These are phyloP conservation scores for Dendrobium catenatum DNA, from an alignment of 106 monocot genomes.

Conservation along the genomic window DNA sequence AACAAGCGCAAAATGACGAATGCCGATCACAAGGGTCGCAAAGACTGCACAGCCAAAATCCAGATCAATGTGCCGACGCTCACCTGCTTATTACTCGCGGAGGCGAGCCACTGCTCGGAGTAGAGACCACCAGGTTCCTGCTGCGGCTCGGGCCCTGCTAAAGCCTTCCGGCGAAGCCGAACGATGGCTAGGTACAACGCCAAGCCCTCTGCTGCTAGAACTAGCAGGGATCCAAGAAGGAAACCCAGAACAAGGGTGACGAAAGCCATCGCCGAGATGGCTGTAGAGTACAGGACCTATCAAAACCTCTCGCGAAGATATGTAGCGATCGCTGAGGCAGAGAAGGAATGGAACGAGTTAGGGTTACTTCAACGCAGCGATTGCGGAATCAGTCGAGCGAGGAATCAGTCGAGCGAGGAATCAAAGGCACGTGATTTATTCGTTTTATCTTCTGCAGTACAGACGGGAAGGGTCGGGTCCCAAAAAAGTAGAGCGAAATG, in stretches of 20 bases:
- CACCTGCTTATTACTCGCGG: constrained; percentile 52
- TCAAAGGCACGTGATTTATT: not conserved
- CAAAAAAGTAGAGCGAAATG: not conserved
- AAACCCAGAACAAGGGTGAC: constrained; percentile 32
- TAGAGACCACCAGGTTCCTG: constrained; percentile 17
- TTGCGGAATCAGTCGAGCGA: not conserved
- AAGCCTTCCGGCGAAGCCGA: constrained; percentile 22
- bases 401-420: not conserved
- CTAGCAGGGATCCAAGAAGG: constrained; percentile 23
- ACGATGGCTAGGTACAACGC: constrained; percentile 17
- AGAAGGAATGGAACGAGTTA: not conserved
- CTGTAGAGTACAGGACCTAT: not conserved
- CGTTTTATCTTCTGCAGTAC: not conserved
- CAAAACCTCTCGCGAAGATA: not conserved
- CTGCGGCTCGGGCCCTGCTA: not conserved
- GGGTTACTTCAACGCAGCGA: not conserved
- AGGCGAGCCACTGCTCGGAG: constrained; percentile 23
- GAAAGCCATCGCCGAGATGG: constrained; percentile 1
- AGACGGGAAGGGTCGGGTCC: not conserved
- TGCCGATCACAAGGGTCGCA: not conserved
- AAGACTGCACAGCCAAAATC: not conserved
- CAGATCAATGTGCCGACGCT: not conserved
- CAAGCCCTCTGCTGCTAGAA: constrained; percentile 26
- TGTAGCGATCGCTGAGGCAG: not conserved
- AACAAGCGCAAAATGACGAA: not conserved